Evolutionary conservation across 2,329 filamentous ascomycete species (phyloP).

Genomic region (Fusarium austroafricanum): DNA sequence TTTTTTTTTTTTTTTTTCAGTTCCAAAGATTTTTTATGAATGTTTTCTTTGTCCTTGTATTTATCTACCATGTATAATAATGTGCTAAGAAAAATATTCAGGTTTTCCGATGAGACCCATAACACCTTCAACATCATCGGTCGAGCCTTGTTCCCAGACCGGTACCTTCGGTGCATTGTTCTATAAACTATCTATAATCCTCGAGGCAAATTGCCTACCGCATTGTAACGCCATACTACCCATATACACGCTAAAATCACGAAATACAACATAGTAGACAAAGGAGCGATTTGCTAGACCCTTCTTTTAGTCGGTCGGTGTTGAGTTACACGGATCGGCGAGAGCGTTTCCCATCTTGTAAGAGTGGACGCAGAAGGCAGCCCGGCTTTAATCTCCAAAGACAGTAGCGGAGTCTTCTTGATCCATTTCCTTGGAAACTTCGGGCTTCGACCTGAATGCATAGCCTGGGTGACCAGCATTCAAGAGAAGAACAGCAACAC

Average conservation of each 20-base stretch:
- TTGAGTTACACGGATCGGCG: background rate
- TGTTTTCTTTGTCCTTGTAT: background rate
- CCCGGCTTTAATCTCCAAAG: background rate
- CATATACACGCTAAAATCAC: background rate
- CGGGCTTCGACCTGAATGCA: constrained; percentile 15
- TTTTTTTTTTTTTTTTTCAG: no score
- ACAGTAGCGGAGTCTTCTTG: constrained; percentile 4
- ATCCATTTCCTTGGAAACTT: constrained; percentile 8
- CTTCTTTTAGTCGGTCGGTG: background rate
- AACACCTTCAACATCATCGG: background rate
- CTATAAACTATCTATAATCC: background rate
- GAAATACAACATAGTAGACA: background rate
- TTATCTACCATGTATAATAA: background rate
- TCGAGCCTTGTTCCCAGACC: background rate
- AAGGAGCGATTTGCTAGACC: background rate
- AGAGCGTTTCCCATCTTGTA: background rate
- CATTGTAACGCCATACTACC: constrained; percentile 13
- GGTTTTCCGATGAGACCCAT: background rate
- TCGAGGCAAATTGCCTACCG: background rate
- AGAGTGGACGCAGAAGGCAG: no score
- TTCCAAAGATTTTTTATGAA: background rate
- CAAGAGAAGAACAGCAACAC: constrained; percentile 34
- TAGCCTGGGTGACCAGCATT: constrained; percentile 42
- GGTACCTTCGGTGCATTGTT: background rate
- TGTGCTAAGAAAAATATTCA: background rate